phyloP scores from a whole-genome alignment of 495 filamentous ascomycete genomes.

The Neurospora sp. region DNA sequence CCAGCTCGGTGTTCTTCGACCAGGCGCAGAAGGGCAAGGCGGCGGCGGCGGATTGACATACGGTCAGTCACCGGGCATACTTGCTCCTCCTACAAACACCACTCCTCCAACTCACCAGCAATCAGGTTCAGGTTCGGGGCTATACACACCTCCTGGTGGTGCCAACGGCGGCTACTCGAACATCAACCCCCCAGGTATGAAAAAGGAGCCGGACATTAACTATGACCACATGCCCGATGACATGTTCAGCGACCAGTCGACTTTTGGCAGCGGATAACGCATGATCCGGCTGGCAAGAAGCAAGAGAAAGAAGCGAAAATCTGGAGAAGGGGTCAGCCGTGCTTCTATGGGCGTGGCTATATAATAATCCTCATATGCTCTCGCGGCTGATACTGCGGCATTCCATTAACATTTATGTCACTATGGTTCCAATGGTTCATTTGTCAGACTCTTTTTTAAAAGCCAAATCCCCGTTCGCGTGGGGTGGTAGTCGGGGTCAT shows the following conservation, averaged over 20 bases:
- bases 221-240: conserved; percentile 23
- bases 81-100: neutral
- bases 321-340: neutral
- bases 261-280: conserved; percentile 6
- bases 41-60: neutral
- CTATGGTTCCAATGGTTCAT: neutral
- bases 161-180: conserved; percentile 8
- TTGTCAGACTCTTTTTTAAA: neutral
- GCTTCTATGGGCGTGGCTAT: neutral
- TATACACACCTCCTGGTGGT: neutral
- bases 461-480: neutral
- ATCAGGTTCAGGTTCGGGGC: neutral
- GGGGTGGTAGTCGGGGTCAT: neutral
- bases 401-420: neutral
- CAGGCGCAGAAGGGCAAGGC: neutral
- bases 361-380: neutral
- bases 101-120: neutral
- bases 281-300: neutral
- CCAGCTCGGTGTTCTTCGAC: conserved; percentile 7
- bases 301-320: neutral
- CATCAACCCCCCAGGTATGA: conserved; percentile 9
- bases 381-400: neutral
- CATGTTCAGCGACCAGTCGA: conserved; percentile 15
- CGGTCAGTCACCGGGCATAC: neutral
- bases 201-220: conserved; percentile 16